Evolutionary conservation across 2,329 filamentous ascomycete species (phyloP), one percentile per base, ranked within the genome.

Genomic region (Exophiala phaeomuriformis): DNA sequence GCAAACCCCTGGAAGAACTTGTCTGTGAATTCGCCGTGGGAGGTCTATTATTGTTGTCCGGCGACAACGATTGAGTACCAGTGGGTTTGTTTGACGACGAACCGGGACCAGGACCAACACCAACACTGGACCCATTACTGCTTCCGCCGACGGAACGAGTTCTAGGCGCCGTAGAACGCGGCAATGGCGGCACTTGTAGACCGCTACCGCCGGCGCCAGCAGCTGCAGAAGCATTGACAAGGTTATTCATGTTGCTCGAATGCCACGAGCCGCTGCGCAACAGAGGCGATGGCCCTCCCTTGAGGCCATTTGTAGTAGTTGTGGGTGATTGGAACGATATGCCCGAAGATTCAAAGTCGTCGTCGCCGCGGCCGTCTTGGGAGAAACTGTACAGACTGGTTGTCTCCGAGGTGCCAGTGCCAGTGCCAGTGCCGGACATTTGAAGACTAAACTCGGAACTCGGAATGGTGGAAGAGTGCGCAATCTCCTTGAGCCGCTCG

Each of bases 401-500:
- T 5, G 52, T 61, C 29, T 64, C 64, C 12, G 58, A 63, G 10
- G 46, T 58, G 5, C 19, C 19, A 19, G 19, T 19, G 19, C 19
- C 19, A 19, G 19, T 19, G 19, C 19, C 19, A 19, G 19, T 19
- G 19, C 51, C 55, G 2, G 57, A 58, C 4, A 65, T 53, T 48
- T 65, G 63, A 7, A 59, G 42, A 27, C 66, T 41, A 47, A 59
- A 66, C 52, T 69, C 65, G 36, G 67, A 64, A 46, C 67, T 66
- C 75, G 78, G 58, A 40, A 83, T 71, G 19, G 85, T 82, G 35
- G 83, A 85, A 64, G 81, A 87, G 54, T 82, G 90, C n/a, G 88
- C 89, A 53, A 95, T 76, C 68, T 96, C 90, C 40, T 90, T 82
- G 33, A 94, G 77, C 58, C 86, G 84, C 65, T 78, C 86, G 65